Evolutionary conservation across 495 filamentous ascomycete species (phyloP).

Genomic region (Pyrenula aspistea): DNA sequence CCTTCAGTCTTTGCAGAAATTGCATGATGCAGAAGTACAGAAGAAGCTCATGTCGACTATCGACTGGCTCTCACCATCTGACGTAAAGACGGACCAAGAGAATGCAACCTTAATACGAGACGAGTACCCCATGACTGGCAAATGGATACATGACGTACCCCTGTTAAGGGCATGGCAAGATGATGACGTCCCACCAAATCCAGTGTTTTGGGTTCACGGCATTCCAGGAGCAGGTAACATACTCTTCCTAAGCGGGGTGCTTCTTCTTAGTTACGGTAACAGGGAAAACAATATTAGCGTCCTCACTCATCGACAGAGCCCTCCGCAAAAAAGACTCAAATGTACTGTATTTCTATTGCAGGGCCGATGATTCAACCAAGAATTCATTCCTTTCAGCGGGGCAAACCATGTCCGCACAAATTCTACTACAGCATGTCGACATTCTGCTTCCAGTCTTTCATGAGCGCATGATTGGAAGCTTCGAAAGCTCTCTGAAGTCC

Average conservation of each 20-base stretch:
- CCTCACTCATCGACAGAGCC: slow-evolving; percentile 18
- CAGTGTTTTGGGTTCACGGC: slow-evolving; percentile 26
- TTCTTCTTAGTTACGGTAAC: slow-evolving; percentile 18
- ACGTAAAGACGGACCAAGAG: slow-evolving; percentile 18
- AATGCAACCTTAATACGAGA: slow-evolving; percentile 13
- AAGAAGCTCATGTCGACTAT: slow-evolving; percentile 8
- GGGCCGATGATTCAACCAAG: slow-evolving; percentile 3
- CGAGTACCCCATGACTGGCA: slow-evolving; percentile 13
- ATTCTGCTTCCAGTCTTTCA: slow-evolving; percentile 16
- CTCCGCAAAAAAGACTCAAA: slow-evolving; percentile 14
- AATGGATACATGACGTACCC: slow-evolving; percentile 21
- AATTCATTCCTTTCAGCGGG: slow-evolving; percentile 14
- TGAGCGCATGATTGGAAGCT: slow-evolving; percentile 14
- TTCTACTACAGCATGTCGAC: slow-evolving; percentile 19
- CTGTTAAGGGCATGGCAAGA: slow-evolving; percentile 16
- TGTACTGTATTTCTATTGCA: slow-evolving; percentile 22
- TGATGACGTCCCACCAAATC: slow-evolving; percentile 3
- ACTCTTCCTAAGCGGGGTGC: slow-evolving; percentile 22
- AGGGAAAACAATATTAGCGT: slow-evolving; percentile 29
- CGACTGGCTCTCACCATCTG: slow-evolving; percentile 18
- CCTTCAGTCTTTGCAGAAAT: slow-evolving; percentile 1
- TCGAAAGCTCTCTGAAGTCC: slow-evolving; percentile 15
- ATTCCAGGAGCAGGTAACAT: slow-evolving; percentile 29
- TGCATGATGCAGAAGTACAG: slow-evolving; percentile 2
- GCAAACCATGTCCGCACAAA: slow-evolving; percentile 21